Percentiles rank a stretch among this genome's conserved stretches.
These are phyloP conservation scores for Styphnolobium japonicum DNA, from an alignment of 306 rosid species.

Conservation along the genomic window DNA sequence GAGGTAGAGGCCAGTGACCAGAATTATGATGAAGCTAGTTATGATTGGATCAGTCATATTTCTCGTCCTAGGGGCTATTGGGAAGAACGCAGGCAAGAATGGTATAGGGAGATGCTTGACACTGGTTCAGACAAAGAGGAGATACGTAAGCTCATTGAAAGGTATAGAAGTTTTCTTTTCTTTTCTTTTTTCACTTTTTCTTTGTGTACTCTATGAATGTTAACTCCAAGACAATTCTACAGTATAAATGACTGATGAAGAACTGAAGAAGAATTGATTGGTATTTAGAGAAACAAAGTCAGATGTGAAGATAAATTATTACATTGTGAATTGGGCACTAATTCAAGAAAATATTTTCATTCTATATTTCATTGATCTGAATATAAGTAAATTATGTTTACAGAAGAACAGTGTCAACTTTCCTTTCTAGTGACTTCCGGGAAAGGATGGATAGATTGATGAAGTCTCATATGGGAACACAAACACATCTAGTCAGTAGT, in stretches of 20 bases:
- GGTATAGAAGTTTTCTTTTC: constrained; percentile 36
- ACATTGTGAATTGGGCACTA: neutral
- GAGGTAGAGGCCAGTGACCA: constrained; percentile 36
- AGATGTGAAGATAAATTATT: neutral
- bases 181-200: neutral
- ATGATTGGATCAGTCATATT: constrained; percentile 65
- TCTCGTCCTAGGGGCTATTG: constrained; percentile 86
- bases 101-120: constrained; percentile 76
- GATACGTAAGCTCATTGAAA: constrained; percentile 65
- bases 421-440: constrained; percentile 63
- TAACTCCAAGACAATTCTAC: neutral
- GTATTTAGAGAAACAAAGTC: neutral
- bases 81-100: constrained; percentile 66
- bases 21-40: constrained; percentile 30
- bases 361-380: neutral
- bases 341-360: neutral
- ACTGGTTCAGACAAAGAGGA: constrained; percentile 58
- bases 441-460: constrained; percentile 65
- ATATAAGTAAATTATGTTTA: neutral
- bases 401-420: constrained; percentile 79
- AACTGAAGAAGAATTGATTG: neutral
- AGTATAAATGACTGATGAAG: neutral
- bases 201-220: neutral
- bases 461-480: constrained; percentile 46
- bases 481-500: constrained; percentile 9